Conservation (phyloP, 2,329 filamentous ascomycete species). For the Teratosphaeriaceae sp. region DNA sequence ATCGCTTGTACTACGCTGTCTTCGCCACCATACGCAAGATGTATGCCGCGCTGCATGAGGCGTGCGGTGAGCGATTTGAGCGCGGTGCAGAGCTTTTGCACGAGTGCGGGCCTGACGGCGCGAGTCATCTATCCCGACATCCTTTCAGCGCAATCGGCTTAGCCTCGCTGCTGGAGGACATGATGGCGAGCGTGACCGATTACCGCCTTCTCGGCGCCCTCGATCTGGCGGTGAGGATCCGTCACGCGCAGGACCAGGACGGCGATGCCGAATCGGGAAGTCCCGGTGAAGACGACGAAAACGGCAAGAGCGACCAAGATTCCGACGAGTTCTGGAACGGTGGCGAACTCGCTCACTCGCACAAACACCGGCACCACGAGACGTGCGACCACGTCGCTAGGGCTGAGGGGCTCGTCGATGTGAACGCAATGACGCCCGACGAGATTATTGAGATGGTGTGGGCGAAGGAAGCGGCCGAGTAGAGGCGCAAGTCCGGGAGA, state of each 20-base stretch:
- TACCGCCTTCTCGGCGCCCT: slow-evolving; percentile 11
- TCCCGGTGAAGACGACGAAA: neutral
- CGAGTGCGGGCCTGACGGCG: slow-evolving; percentile 8
- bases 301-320: neutral
- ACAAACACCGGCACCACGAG: neutral
- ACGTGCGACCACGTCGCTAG: neutral
- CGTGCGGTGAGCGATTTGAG: slow-evolving; percentile 10
- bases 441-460: neutral
- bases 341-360: neutral
- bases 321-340: slow-evolving; percentile 1
- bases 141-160: slow-evolving; percentile 13
- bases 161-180: slow-evolving; percentile 15
- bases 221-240: slow-evolving; percentile 14
- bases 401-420: neutral
- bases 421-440: neutral
- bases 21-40: slow-evolving; percentile 14
- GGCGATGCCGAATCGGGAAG: neutral
- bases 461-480: neutral
- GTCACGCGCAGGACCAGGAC: slow-evolving; percentile 2
- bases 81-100: slow-evolving; percentile 12
- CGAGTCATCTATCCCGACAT: neutral
- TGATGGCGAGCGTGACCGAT: slow-evolving; percentile 15
- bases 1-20: slow-evolving; percentile 17
- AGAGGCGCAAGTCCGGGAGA: slow-evolving; percentile 1
- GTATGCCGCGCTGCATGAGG: slow-evolving; percentile 12